phyloP scores from a whole-genome alignment of 768 basidiomycete species.

The Lactarius akahatsu region DNA sequence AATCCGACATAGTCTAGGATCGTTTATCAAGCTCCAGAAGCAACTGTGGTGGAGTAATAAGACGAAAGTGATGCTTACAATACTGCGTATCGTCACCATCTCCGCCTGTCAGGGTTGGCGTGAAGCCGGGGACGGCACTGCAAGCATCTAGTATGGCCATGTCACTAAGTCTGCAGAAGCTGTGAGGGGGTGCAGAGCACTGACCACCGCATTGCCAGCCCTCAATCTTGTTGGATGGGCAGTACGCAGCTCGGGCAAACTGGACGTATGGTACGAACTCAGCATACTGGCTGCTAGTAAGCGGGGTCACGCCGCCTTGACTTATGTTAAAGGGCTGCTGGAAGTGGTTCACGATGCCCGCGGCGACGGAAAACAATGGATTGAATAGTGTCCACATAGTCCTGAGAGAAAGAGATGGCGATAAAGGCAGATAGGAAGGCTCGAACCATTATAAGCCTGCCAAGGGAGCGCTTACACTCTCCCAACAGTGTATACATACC shows the following conservation, averaged over 20 bases:
- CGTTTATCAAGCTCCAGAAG: background rate
- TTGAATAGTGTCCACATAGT: constrained; percentile 13
- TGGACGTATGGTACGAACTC: constrained; percentile 48
- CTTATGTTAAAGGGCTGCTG: constrained; percentile 1
- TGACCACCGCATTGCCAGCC: constrained; percentile 49
- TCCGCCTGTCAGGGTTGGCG: constrained; percentile 45
- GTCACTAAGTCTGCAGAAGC: background rate
- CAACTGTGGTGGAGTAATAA: background rate
- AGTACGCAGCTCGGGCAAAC: constrained; percentile 59
- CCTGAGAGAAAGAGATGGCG: background rate
- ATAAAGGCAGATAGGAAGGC: no score
- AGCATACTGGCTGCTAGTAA: constrained; percentile 37
- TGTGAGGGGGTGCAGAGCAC: constrained; percentile 14
- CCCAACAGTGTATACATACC: background rate
- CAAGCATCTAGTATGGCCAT: constrained; percentile 40
- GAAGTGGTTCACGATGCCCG: background rate
- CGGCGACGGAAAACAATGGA: constrained; percentile 7
- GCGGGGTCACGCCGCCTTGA: constrained; percentile 24
- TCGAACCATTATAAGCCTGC: background rate
- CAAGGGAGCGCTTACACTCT: background rate
- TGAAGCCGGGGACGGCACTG: constrained; percentile 41
- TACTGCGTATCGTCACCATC: constrained; percentile 49
- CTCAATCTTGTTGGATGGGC: constrained; percentile 38
- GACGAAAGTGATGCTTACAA: constrained; percentile 37
- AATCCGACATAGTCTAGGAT: constrained; percentile 27